A percentile compares a stretch with the other conserved stretches of the same genome.
Evolutionary conservation across 2,329 filamentous ascomycete genomes (phyloP).

Genomic region (Ilyonectria sp.): DNA sequence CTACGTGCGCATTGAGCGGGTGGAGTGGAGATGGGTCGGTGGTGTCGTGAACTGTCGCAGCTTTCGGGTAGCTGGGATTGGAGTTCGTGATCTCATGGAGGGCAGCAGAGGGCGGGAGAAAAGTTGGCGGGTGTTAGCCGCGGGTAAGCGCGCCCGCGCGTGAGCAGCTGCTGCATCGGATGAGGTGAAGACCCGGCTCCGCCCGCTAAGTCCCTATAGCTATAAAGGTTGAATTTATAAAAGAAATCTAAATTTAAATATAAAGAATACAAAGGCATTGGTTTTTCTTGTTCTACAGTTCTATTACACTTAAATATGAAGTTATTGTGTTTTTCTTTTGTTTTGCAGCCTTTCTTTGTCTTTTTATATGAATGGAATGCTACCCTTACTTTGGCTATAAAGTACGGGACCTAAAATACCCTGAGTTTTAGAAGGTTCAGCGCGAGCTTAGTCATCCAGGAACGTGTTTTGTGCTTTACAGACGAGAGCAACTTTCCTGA

Average conservation of each 20-base stretch:
- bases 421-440: background rate
- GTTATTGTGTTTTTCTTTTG: background rate
- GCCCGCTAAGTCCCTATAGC: background rate
- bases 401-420: no score
- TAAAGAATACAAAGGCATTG: background rate
- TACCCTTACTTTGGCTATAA: no score
- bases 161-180: background rate
- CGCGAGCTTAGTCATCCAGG: conserved; percentile 24
- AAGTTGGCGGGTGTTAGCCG: conserved; percentile 44
- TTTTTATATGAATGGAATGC: background rate
- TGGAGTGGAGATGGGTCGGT: conserved; percentile 42
- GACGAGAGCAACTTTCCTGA: background rate
- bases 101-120: conserved; percentile 33
- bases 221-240: background rate
- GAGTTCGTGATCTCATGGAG: conserved; percentile 48
- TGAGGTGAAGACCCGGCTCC: conserved; percentile 12
- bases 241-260: background rate
- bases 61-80: conserved; percentile 41
- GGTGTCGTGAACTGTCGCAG: conserved; percentile 37
- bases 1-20: conserved; percentile 18
- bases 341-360: background rate
- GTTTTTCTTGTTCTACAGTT: background rate
- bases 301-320: background rate
- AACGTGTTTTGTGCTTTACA: background rate
- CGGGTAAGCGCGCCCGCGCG: conserved; percentile 38